Evolutionary conservation across 2,329 filamentous ascomycete species (phyloP), one percentile per base, ranked within the genome.

Genomic region (Talaromyces sp.): DNA sequence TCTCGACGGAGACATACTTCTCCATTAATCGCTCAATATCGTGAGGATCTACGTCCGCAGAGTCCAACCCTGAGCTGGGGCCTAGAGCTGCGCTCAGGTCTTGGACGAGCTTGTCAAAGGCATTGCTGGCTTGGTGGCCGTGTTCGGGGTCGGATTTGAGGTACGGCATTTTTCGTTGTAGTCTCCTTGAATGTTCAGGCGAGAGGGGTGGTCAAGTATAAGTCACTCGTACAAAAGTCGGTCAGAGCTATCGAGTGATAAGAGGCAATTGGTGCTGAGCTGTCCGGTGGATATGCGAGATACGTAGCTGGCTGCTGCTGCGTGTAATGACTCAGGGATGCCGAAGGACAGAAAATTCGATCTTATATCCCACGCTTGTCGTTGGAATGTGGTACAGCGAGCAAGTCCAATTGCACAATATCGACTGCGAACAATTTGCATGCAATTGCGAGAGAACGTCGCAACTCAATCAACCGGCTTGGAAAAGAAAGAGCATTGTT

Each of bases 1-100:
- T 75, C 62, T 88, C 81, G 42, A 85, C 79, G 54, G 90, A 91
- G 58, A 82, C 74, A 76, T 97, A 96, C 31, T 83, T 78, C 63
- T 85, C 78, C 91, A 97, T 96, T 66, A 93, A 76, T 28, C 80
- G 78, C 63, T 85, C 86, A 60, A 97, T 82, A 69, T 90, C 83
- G 60, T 84, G 80, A 62, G 92, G 86, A 69, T 96, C 86, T 67
- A 96, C 86, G 73, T 95, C 91, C 48, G 88, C 88, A 37, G 90
- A 95, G 65, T 90, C 87, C 69, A 96, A 83, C 2, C 92, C 92
- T 12, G 90, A 95, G 63, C 87, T 90, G 3, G 91, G 89, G 2
- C 92, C 92, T 5, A 97, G 83, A 25, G 86, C 86, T 61, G 83
- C 79, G 70, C 88, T 92, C 69, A 96, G 84, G n/a, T 86, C 85